Evolutionary conservation across 129 eudicot genomes (phyloP), one percentile per base, ranked within the genome.

Genomic region (Helichrysum umbraculigerum): DNA sequence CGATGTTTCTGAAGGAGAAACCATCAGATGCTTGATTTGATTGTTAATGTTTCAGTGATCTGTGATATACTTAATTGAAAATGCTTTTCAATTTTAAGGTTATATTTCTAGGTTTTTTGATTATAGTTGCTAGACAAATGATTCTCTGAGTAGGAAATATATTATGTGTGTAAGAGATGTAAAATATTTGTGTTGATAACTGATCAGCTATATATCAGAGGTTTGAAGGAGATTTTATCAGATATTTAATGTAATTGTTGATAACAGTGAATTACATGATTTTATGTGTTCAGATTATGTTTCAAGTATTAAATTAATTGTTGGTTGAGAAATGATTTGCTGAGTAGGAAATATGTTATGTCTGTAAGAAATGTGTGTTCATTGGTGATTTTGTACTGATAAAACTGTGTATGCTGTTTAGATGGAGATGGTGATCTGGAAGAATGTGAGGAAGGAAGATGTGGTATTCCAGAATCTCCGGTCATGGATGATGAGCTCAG

Each of bases 401-500:
- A 8, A 21, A 29, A 21, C 1, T 62, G 37, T 62, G 19, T 22
- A 28, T 67, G 72, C 3, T 67, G 56, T 67, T 20, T 29, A 41
- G 72, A 32, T 35, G 72, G 21, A 67, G 19, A 37, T 39, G 20
- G 72, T 41, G 52, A 67, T 39, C 51, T 22, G 39, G n/a, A 17
- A 41, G 16, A 39, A 8, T n/a, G 50, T 35, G 72, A 67, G 72
- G 33, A 67, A 3, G 33, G 72, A 14, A 67, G 33, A 67, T 67
- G 52, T 39, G 72, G 72, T 67, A 28, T 67, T 67, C 15, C 32
- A 35, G 32, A 28, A 39, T 67, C 56, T 67, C 56, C 56, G 7
- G 33, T 4, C 16, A 2, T 41, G 56, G 72, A n/a, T 67, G 67
- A 62, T 29, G 72, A 41, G 33, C 72, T 67, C 72, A 39, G 54